Base-by-base conservation (phyloP, 2,329 filamentous ascomycete genomes). In the Calonectria fujianensis region DNA sequence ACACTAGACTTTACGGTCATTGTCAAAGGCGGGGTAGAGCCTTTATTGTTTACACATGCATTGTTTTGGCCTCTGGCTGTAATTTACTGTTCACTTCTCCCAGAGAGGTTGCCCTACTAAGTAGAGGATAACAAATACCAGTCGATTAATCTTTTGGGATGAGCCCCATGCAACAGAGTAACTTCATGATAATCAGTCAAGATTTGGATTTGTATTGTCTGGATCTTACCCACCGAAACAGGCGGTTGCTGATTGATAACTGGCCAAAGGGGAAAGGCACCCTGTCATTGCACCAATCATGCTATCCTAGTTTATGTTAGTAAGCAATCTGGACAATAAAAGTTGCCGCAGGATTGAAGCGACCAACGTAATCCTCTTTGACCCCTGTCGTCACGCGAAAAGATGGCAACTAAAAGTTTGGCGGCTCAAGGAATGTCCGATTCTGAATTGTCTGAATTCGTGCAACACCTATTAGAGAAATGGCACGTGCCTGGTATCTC, bases 401-500 rank as follows among this genome's bases (percentile, higher is more conserved):
- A 37, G 3, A 61, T 61, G 57, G 6, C 35, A 4, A 8, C 20
- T 8, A 4, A 24, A 18, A 3, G 11, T 18, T 54, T 32, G 35
- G 6, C 1, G 14, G 16, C 29, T 18, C 9, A 48, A 20, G n/a
- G 20, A n/a, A 27, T 8, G 8, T n/a, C 4, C 8, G 3, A 18
- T 7, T 3, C 2, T 1, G n/a, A 20, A 24, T 41, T 61, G 27
- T 18, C 57, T 2, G 24, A 10, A 11, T 61, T 61, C 29, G 57
- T 61, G 13, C 14, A 5, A 1, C 16, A 27, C 0, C 11, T 61
- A 6, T 27, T 41, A 3, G 4, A 41, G 16, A 41, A 37, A 29
- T 87, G 84, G 81, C 82, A 88, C 70, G 83, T 86, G 5, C 86
- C 87, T 2, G 87, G 86, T 0, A 72, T 88, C 11, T 81, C 87